Evolutionary conservation across 257 asterid species (phyloP).

Genomic region (Orobanche coerulescens): DNA sequence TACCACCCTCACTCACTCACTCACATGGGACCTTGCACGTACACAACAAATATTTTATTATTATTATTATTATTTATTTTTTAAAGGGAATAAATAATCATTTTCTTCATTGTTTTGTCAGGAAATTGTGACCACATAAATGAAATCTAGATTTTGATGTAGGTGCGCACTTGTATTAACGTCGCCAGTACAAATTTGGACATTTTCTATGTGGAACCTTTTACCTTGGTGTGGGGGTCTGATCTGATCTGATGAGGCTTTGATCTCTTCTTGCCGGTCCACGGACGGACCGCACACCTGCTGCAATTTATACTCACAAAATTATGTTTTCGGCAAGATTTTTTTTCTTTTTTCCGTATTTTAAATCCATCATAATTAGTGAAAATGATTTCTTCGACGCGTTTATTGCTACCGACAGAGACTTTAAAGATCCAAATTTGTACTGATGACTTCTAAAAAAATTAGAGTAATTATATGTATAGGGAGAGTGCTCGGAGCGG

Average conservation of each 20-base stretch:
- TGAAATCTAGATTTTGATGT: constrained; percentile 21
- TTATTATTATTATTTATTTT: not conserved
- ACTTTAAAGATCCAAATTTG: too few species aligned
- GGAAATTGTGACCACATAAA: constrained; percentile 4
- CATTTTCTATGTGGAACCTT: not conserved
- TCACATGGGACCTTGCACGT: constrained; percentile 34
- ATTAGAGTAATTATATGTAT: too few species aligned
- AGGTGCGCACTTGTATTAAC: constrained; percentile 2
- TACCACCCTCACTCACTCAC: too few species aligned
- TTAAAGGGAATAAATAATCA: too few species aligned
- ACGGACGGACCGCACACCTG: too few species aligned
- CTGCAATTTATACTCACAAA: not conserved
- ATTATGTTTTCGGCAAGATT: not conserved
- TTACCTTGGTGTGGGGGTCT: constrained; percentile 7
- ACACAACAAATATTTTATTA: not conserved
- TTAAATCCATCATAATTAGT: not conserved
- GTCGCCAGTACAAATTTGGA: constrained; percentile 1
- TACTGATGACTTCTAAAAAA: too few species aligned
- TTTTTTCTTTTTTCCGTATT: not conserved
- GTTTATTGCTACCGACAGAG: not conserved
- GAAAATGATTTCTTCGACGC: not conserved
- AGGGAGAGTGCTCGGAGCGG: too few species aligned
- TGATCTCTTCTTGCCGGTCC: not conserved
- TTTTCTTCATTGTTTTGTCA: not conserved
- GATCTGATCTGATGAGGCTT: too few species aligned